Evolutionary conservation across 2,329 filamentous ascomycete species (phyloP).

Genomic region (Saccharata proteae): DNA sequence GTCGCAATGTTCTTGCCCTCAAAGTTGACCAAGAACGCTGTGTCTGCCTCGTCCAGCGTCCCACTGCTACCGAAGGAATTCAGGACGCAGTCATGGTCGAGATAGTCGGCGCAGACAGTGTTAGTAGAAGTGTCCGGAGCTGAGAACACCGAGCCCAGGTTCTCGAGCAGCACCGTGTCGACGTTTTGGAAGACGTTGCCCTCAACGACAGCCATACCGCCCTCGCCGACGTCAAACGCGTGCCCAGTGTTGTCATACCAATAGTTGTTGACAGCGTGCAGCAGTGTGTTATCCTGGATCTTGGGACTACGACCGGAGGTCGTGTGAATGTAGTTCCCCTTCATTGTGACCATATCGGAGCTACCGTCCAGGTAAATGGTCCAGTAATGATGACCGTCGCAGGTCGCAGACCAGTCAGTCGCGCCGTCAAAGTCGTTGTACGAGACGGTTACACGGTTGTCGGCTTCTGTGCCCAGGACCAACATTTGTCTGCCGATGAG

Average conservation of each 20-base stretch:
- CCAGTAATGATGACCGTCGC: conserved; percentile 50
- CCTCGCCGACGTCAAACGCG: conserved; percentile 39
- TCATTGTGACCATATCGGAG: conserved; percentile 45
- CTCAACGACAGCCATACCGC: conserved; percentile 35
- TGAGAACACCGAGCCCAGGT: conserved; percentile 30
- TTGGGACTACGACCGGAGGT: conserved; percentile 46
- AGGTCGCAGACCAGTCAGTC: conserved; percentile 43
- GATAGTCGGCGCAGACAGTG: conserved; percentile 29
- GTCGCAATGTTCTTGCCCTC: conserved; percentile 41
- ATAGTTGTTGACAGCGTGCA: conserved; percentile 54
- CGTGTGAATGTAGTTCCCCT: conserved; percentile 50
- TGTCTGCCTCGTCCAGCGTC: conserved; percentile 24
- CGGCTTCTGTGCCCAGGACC: conserved; percentile 42
- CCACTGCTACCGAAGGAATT: conserved; percentile 30
- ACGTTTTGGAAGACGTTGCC: conserved; percentile 49
- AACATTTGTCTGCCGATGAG: conserved; percentile 49
- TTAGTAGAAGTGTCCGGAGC: conserved; percentile 23
- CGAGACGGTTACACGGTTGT: conserved; percentile 46
- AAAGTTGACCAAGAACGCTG: conserved; percentile 39
- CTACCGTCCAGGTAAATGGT: conserved; percentile 45
- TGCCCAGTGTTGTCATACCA: conserved; percentile 44
- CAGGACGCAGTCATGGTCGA: conserved; percentile 39
- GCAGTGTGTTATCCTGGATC: conserved; percentile 41
- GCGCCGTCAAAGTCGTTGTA: conserved; percentile 48
- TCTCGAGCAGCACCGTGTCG: conserved; percentile 28